Evolutionary conservation across 2,329 filamentous ascomycete genomes (phyloP), one percentile per base, ranked within the genome.

Genomic region (Amesomyces nigricolor): DNA sequence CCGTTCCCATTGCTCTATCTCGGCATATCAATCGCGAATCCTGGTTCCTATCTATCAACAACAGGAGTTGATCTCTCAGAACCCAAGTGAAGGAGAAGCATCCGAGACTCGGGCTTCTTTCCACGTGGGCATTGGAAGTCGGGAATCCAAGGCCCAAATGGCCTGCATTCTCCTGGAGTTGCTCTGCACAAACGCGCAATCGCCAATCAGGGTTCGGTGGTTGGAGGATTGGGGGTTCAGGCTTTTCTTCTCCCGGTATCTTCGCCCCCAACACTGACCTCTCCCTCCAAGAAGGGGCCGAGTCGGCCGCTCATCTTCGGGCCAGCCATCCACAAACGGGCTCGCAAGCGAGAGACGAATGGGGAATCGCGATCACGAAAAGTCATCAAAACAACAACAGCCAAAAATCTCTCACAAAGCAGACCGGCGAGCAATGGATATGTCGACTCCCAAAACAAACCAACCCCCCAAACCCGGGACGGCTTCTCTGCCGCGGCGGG

Each of bases 1-100:
- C n/a, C 38, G 14, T 10, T 48, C 51, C 30, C 56, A 58, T 58
- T 58, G 56, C 56, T 51, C 51, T 47, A 54, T 44, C 51, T 35
- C 32, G 46, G 22, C 13, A 17, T 37, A 38, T 13, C 13, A 14
- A 38, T 50, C 39, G 17, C 16, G n/a, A 14, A 9, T 46, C 39
- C 38, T 26, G 14, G 48, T 19, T 37, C 22, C 22, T 26, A 26
- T 37, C 38, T 38, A 53, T 53, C 54, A 46, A 53, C 43, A 45
- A n/a, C 6, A 19, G 48, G 16, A 26, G 29, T 52, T 52, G 11
- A 14, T 29, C 6, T 26, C 22, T 26, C 6, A 26, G 22, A 26
- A 26, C 22, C 4, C 22, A 26, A 26, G 22, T 26, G 22, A 26
- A 26, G 22, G 22, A 26, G 22, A 26, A 26, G 22, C 22, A 26